A percentile compares a stretch with the other conserved stretches of the same genome.
phyloP scores from a whole-genome alignment of 2,329 filamentous ascomycete genomes.

The Cladosporium sp. region DNA sequence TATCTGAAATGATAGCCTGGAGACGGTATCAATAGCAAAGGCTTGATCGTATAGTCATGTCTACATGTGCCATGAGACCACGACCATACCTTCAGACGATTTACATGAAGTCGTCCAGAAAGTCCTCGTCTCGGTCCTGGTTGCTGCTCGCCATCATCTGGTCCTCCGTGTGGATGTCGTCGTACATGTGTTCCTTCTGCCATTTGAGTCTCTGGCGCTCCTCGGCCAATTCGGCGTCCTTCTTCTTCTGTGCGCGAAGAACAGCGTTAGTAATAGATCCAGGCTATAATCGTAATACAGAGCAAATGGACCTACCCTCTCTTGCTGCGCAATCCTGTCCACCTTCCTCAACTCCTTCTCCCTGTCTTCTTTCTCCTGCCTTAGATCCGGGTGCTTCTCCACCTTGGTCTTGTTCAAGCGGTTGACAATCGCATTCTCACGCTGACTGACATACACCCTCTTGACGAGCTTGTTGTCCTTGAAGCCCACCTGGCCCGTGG shows the following conservation, averaged over 20 bases:
- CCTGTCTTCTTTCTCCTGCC: slow-evolving; percentile 74
- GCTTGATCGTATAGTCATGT: too few species aligned
- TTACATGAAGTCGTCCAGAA: slow-evolving; percentile 88
- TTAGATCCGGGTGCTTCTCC: slow-evolving; percentile 81
- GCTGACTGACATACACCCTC: slow-evolving; percentile 70
- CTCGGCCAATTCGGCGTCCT: slow-evolving; percentile 67
- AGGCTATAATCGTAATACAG: not conserved
- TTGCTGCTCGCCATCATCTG: slow-evolving; percentile 76
- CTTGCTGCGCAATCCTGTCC: slow-evolving; percentile 61
- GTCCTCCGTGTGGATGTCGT: slow-evolving; percentile 83
- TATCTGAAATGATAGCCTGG: slow-evolving; percentile 34
- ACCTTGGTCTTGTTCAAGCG: slow-evolving; percentile 95
- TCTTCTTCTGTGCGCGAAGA: slow-evolving; percentile 56
- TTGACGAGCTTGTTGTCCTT: slow-evolving; percentile 84
- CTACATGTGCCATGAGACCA: too few species aligned
- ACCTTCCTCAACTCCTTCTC: slow-evolving; percentile 66
- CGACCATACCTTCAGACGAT: too few species aligned
- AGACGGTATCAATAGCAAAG: too few species aligned
- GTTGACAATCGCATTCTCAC: slow-evolving; percentile 91
- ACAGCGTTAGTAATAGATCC: not conserved
- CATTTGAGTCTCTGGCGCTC: slow-evolving; percentile 87
- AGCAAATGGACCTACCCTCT: slow-evolving; percentile 51
- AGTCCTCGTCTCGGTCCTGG: slow-evolving; percentile 72
- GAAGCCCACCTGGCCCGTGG: slow-evolving; percentile 89
- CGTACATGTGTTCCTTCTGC: slow-evolving; percentile 97